Evolutionary conservation across 1,284 basidiomycete genomes (phyloP).

Genomic region (Sporisorium graminicola): DNA sequence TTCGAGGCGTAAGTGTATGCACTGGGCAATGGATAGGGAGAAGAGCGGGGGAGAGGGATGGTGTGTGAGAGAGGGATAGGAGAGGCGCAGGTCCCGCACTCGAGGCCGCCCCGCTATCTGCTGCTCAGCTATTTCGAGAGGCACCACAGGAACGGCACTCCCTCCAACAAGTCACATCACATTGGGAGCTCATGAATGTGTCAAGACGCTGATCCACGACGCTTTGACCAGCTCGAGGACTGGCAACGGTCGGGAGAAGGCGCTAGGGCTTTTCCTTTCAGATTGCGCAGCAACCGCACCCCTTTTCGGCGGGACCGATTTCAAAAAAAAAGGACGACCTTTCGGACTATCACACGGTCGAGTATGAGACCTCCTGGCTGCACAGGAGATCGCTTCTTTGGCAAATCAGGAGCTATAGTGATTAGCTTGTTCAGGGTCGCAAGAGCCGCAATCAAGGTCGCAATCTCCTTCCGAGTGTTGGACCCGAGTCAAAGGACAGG

Average conservation of each 20-base stretch:
- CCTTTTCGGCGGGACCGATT: not conserved
- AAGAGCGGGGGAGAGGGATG: not conserved
- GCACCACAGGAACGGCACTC: too few relatives aligned
- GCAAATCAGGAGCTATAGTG: not conserved
- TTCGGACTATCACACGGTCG: conserved; percentile 1
- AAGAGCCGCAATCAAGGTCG: not conserved
- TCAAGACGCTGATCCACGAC: conserved; percentile 24
- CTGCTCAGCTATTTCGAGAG: conserved; percentile 5
- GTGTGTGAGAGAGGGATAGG: not conserved
- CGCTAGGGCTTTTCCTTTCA: not conserved
- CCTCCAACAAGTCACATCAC: not conserved
- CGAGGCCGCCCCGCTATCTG: conserved; percentile 5
- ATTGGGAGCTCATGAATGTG: conserved; percentile 3
- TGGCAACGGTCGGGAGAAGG: not conserved
- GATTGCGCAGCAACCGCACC: conserved; percentile 1
- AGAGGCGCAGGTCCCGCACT: not conserved
- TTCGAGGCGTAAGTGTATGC: not conserved
- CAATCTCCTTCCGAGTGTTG: conserved; percentile 1
- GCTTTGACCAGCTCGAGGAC: conserved; percentile 17
- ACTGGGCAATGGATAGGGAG: not conserved
- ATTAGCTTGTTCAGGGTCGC: not conserved
- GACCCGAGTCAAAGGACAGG: not conserved
- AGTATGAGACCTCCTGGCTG: not conserved
- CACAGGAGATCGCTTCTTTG: not conserved
- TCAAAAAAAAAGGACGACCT: not conserved